These are phyloP conservation scores for Phellopilus nigrolimitatus DNA, from an alignment of 1,284 basidiomycete species.

Conservation along the genomic window DNA sequence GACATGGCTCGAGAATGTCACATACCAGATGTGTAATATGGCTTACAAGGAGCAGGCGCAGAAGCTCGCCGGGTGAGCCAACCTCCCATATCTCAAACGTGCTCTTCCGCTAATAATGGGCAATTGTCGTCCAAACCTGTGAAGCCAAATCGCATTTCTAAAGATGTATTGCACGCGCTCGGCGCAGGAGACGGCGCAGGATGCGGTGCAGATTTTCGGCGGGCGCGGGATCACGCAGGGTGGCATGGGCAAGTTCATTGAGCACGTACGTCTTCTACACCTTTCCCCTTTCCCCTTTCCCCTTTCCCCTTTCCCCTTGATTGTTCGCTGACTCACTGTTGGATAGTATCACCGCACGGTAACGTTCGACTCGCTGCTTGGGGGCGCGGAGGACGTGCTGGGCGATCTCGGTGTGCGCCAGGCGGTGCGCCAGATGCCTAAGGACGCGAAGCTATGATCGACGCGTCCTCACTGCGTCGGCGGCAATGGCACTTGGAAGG, in stretches of 20 bases:
- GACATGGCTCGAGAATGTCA: slow-evolving; percentile 86
- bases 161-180: slow-evolving; percentile 69
- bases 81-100: background rate
- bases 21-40: slow-evolving; percentile 92
- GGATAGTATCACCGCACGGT: slow-evolving; percentile 59
- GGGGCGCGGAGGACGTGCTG: slow-evolving; percentile 68
- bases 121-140: no score
- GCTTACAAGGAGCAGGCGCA: slow-evolving; percentile 40
- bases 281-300: background rate
- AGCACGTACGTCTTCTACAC: slow-evolving; percentile 47
- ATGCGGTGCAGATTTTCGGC: slow-evolving; percentile 79
- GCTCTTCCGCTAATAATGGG: slow-evolving; percentile 26
- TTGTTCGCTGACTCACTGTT: slow-evolving; percentile 4
- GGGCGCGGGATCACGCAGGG: slow-evolving; percentile 74
- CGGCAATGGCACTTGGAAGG: no score
- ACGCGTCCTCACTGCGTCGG: no score
- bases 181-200: slow-evolving; percentile 70
- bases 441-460: slow-evolving; percentile 46
- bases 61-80: slow-evolving; percentile 35
- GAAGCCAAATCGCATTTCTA: slow-evolving; percentile 75
- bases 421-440: slow-evolving; percentile 61
- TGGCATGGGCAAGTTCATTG: slow-evolving; percentile 68
- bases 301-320: slow-evolving; percentile 13
- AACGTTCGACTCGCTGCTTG: slow-evolving; percentile 62
- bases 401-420: slow-evolving; percentile 68